Conservation (phyloP, 202 grass and related monocot species). For the Carex sylvatica region DNA sequence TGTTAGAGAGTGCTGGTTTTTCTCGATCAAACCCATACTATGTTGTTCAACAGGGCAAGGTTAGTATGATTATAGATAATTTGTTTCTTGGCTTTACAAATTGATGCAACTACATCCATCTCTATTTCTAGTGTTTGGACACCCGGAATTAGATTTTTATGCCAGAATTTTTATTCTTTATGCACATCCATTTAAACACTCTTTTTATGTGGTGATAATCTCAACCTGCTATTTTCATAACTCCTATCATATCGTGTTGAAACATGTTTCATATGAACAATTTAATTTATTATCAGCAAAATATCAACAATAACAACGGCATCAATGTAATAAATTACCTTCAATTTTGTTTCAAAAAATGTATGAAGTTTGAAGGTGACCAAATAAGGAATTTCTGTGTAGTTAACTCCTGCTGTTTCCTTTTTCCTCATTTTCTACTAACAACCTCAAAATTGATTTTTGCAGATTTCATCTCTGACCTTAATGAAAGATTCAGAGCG, state of each 20-base stretch:
- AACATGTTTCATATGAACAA: not conserved
- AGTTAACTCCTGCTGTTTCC: not conserved
- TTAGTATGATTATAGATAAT: slow-evolving; percentile 29
- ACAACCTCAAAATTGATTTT: slow-evolving; percentile 8
- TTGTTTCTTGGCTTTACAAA: slow-evolving; percentile 4
- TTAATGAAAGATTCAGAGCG: slow-evolving; percentile 98
- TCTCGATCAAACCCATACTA: slow-evolving; percentile 99
- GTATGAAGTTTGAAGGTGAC: not conserved
- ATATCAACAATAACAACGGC: not conserved
- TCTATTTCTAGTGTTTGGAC: not conserved
- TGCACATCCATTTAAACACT: not conserved
- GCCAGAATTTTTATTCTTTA: not conserved
- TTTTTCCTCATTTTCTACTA: not conserved
- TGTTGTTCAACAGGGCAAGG: slow-evolving; percentile 98
- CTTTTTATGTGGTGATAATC: not conserved
- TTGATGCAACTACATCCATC: not conserved
- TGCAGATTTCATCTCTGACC: slow-evolving; percentile 93
- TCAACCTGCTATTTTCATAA: not conserved
- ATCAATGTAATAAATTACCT: not conserved
- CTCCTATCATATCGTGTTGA: not conserved
- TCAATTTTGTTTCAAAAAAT: not conserved
- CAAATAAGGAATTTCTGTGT: not conserved
- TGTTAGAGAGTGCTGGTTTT: slow-evolving; percentile 97
- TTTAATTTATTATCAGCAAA: not conserved
- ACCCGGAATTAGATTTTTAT: not conserved